Percentiles rank a stretch among this genome's conserved stretches.
Conservation (phyloP, 148 eudicot genomes). For the Rhododendron griersonianum region DNA sequence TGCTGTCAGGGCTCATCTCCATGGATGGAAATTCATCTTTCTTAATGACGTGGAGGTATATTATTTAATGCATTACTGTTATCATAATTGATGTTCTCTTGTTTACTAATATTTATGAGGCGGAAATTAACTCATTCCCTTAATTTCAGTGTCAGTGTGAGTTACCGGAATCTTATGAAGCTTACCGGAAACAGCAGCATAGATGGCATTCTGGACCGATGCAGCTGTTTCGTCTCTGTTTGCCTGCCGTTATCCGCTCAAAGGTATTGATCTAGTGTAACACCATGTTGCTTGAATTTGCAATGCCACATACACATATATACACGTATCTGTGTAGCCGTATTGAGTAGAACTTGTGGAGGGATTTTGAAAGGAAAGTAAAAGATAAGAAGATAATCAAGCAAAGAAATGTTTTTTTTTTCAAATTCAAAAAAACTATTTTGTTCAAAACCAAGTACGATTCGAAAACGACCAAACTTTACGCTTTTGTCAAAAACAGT, state of each 20-base stretch:
- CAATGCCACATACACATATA: not conserved
- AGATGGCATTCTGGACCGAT: conserved; percentile 12
- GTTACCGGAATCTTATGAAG: conserved; percentile 6
- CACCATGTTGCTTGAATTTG: not conserved
- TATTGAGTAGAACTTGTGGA: not conserved
- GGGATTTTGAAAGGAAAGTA: not conserved
- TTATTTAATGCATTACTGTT: not conserved
- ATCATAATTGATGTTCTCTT: not conserved
- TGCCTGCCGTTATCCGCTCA: conserved; percentile 1
- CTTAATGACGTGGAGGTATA: conserved; percentile 5
- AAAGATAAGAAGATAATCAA: not conserved
- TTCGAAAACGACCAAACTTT: not conserved
- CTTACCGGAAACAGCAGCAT: conserved; percentile 10
- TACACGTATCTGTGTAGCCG: not conserved
- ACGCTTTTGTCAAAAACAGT: not conserved
- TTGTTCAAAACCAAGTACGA: not conserved
- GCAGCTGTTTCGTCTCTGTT: conserved; percentile 11
- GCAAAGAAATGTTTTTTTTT: not conserved
- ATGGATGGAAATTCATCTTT: conserved; percentile 10
- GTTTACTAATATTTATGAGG: not conserved
- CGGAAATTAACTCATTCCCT: not conserved
- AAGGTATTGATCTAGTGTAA: conserved; percentile 3
- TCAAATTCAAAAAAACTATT: not conserved
- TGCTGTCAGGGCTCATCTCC: conserved; percentile 8
- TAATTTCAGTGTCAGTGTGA: conserved; percentile 5